A percentile compares a stretch with the other conserved stretches of the same genome.
Conservation (phyloP, 2,329 filamentous ascomycete genomes). For the Exophiala oligosperma region DNA sequence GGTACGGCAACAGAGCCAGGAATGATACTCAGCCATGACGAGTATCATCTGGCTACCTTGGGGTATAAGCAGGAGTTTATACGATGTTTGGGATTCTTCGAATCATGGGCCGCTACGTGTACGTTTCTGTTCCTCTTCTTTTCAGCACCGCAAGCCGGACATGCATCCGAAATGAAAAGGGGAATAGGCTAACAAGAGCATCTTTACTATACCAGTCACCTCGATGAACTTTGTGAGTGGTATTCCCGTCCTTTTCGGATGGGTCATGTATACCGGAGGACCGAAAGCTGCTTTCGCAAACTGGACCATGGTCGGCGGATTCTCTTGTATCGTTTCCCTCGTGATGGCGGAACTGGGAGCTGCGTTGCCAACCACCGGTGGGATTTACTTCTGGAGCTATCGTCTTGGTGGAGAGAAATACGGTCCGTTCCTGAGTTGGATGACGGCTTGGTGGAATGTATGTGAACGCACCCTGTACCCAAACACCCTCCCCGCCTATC, state of each 20-base stretch:
- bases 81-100: constrained; percentile 39
- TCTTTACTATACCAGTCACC: constrained; percentile 12
- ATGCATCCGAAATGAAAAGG: too few species aligned
- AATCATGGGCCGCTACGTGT: constrained; percentile 41
- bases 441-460: constrained; percentile 44
- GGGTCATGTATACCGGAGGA: constrained; percentile 42
- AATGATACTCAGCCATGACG: constrained; percentile 30
- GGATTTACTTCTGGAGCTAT: constrained; percentile 44
- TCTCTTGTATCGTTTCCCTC: constrained; percentile 38
- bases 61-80: constrained; percentile 41
- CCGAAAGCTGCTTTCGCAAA: constrained; percentile 41
- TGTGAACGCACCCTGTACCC: neutral
- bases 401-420: constrained; percentile 38
- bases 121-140: too few species aligned
- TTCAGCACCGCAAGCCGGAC: too few species aligned
- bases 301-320: constrained; percentile 41
- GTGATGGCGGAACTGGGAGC: constrained; percentile 42
- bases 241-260: constrained; percentile 43
- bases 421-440: constrained; percentile 42
- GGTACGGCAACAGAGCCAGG: constrained; percentile 3
- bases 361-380: constrained; percentile 40
- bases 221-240: constrained; percentile 42
- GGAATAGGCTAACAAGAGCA: too few species aligned
- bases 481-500: neutral
- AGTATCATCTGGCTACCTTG: constrained; percentile 36